Evolutionary conservation across 176 grass and related monocot species (phyloP).

Genomic region (Aegilops umbellulata): DNA sequence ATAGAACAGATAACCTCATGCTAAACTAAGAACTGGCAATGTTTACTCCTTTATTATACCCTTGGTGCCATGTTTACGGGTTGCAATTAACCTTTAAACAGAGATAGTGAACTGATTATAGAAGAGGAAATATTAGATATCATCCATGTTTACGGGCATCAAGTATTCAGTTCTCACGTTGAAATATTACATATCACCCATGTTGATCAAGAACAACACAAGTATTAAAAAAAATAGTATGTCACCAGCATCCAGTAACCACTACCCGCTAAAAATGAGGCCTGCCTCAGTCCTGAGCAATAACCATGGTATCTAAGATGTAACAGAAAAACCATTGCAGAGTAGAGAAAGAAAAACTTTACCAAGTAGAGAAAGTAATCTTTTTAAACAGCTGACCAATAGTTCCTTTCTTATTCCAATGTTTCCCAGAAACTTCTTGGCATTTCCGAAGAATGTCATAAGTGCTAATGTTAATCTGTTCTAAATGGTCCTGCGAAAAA

Average conservation of each 20-base stretch:
- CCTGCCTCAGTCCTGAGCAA: neutral
- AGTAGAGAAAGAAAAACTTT: slow-evolving; percentile 10
- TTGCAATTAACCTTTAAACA: neutral
- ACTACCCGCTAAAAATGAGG: neutral
- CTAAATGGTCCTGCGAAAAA: slow-evolving; percentile 57
- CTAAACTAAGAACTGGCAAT: neutral
- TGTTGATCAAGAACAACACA: neutral
- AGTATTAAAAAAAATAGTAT: neutral
- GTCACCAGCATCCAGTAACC: neutral
- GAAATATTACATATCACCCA: neutral
- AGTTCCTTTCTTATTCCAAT: slow-evolving; percentile 77
- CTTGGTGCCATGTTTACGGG: neutral
- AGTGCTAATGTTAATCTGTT: slow-evolving; percentile 54
- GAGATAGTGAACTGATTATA: neutral
- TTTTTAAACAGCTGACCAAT: slow-evolving; percentile 66
- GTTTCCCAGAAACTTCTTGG: slow-evolving; percentile 55
- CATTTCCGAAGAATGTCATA: slow-evolving; percentile 65
- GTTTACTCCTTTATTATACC: neutral
- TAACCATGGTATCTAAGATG: neutral
- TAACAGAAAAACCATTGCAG: neutral
- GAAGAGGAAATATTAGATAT: too few species aligned
- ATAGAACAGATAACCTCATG: neutral
- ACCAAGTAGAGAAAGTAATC: slow-evolving; percentile 60
- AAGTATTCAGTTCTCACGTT: neutral
- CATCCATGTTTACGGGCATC: too few species aligned